phyloP scores from a whole-genome alignment of 176 grass and related monocot species.

The Alloteropsis semialata region DNA sequence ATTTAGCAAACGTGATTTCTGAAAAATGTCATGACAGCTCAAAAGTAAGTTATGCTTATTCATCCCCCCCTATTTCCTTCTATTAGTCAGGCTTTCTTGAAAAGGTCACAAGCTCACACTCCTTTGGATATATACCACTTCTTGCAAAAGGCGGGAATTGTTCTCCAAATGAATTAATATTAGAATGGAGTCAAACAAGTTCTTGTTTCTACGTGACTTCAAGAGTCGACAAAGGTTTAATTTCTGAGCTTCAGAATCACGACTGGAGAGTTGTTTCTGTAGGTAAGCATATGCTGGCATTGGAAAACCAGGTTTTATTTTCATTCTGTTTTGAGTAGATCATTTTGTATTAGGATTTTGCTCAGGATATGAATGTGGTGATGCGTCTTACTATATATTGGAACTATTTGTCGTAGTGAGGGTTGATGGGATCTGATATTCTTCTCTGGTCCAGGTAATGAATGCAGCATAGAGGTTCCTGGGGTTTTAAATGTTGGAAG shows the following conservation, averaged over 20 bases:
- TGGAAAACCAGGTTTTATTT: not conserved
- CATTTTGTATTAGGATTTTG: not conserved
- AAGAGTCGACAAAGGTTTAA: conserved; percentile 42
- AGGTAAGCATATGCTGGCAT: conserved; percentile 42
- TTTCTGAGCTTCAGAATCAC: conserved; percentile 49
- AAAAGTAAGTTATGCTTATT: conserved; percentile 8
- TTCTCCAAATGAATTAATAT: conserved; percentile 33
- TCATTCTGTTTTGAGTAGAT: not conserved
- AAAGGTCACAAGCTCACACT: conserved; percentile 39
- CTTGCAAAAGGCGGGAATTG: not conserved
- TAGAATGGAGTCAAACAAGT: conserved; percentile 45
- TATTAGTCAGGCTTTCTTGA: conserved; percentile 60
- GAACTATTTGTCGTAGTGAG: not conserved
- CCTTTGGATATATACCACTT: conserved; percentile 31
- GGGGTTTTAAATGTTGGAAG: conserved; percentile 53
- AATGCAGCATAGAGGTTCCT: conserved; percentile 10
- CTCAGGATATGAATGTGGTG: not conserved
- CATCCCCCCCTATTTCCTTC: not conserved
- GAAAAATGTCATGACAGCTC: not conserved
- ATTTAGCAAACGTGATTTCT: not conserved
- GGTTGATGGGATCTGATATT: conserved; percentile 5
- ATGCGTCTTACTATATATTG: not conserved
- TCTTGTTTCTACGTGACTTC: conserved; percentile 67
- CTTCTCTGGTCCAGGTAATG: conserved; percentile 43
- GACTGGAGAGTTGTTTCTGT: conserved; percentile 55